Evolutionary conservation across 805 yeast genomes (phyloP).

Genomic region (Barnettozyma siamensis): DNA sequence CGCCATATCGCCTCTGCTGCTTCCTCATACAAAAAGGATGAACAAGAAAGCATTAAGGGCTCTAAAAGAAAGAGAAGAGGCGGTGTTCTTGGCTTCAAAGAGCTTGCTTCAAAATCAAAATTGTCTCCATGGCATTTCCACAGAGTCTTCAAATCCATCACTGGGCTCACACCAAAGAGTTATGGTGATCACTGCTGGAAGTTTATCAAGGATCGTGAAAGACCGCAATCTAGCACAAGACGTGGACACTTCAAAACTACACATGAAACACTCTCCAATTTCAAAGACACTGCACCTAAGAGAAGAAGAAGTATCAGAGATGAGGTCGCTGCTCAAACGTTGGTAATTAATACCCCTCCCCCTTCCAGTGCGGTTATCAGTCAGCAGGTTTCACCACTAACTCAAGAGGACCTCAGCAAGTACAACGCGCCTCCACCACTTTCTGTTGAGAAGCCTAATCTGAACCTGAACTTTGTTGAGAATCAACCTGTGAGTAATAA

Average conservation of each 20-base stretch:
- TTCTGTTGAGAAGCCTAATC: not conserved
- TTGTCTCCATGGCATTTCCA: conserved; percentile 92
- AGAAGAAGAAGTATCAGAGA: conserved; percentile 8
- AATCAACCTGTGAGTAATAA: conserved; percentile 4
- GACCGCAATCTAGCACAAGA: conserved; percentile 15
- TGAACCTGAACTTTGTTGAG: conserved; percentile 2
- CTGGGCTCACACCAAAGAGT: conserved; percentile 83
- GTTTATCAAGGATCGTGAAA: conserved; percentile 36
- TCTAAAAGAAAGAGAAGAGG: conserved; percentile 60
- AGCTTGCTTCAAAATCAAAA: conserved; percentile 77
- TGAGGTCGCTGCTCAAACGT: conserved; percentile 7
- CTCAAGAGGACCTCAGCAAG: not conserved
- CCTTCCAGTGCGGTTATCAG: not conserved
- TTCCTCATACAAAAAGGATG: conserved; percentile 28
- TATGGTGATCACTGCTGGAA: conserved; percentile 82
- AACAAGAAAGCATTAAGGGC: conserved; percentile 6
- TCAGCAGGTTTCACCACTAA: conserved; percentile 6
- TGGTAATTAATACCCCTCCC: not conserved
- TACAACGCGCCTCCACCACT: not conserved
- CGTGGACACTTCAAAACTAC: conserved; percentile 22
- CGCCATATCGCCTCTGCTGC: conserved; percentile 82
- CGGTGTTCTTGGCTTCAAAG: conserved; percentile 78
- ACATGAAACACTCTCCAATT: conserved; percentile 17
- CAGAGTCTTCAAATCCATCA: conserved; percentile 79
- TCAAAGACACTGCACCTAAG: conserved; percentile 4